phyloP scores from a whole-genome alignment of 2,329 filamentous ascomycete genomes.

The Paecilomyces dactylethromorphus region DNA sequence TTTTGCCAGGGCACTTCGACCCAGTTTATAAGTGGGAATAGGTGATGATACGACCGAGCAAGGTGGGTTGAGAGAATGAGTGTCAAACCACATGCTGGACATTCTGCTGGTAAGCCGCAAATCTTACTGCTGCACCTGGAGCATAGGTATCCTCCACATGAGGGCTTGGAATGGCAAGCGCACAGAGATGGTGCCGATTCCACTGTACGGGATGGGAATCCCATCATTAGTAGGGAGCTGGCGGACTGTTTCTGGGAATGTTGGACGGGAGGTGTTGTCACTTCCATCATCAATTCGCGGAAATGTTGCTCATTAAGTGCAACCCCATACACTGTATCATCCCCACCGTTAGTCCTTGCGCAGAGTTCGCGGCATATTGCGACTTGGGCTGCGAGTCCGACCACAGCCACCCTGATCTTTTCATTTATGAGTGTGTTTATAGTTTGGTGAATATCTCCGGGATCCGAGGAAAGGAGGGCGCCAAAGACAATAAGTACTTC shows the following conservation, averaged over 20 bases:
- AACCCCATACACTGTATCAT: constrained; percentile 66
- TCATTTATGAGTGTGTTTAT: constrained; percentile 72
- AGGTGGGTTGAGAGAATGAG: constrained; percentile 91
- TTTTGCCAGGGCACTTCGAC: constrained; percentile 77
- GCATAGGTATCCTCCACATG: constrained; percentile 80
- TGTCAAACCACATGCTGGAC: constrained; percentile 83
- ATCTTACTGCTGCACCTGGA: constrained; percentile 84
- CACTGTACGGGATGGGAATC: constrained; percentile 82
- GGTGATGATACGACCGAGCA: constrained; percentile 85
- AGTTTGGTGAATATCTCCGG: constrained; percentile 90
- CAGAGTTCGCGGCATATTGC: constrained; percentile 89
- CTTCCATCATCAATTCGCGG: constrained; percentile 76
- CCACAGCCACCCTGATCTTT: constrained; percentile 78
- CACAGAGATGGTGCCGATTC: constrained; percentile 70
- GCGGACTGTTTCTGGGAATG: constrained; percentile 50
- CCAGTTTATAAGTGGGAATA: constrained; percentile 89
- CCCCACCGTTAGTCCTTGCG: constrained; percentile 76
- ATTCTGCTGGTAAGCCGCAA: constrained; percentile 82
- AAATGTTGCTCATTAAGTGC: constrained; percentile 84
- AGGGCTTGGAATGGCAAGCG: constrained; percentile 80
- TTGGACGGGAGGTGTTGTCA: constrained; percentile 83
- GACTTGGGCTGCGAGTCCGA: constrained; percentile 85
- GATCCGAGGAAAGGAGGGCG: constrained; percentile 82
- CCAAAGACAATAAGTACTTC: constrained; percentile 91
- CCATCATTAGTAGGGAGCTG: constrained; percentile 81